Conservation (phyloP, 192 early-diverging fungal genomes). For the Entomortierella lignicola region DNA sequence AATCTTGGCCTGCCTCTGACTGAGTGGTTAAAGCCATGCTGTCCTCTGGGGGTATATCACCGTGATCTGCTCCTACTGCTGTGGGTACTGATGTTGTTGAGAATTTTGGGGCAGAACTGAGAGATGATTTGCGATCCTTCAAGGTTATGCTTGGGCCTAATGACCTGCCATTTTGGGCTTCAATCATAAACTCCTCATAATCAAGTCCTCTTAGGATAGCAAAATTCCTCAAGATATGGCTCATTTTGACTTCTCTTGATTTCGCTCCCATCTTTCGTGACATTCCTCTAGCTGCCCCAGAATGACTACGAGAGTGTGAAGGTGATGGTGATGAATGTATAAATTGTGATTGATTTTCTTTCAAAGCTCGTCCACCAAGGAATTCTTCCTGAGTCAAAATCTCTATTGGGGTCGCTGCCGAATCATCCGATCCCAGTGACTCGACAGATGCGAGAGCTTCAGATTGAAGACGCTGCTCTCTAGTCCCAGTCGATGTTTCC, state of each 20-base stretch:
- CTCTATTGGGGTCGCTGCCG: conserved; percentile 33
- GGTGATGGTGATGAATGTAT: background rate
- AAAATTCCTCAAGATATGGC: conserved; percentile 44
- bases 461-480: background rate
- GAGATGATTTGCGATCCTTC: conserved; percentile 9
- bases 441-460: conserved; percentile 16
- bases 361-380: conserved; percentile 15
- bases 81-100: background rate
- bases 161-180: background rate
- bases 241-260: conserved; percentile 46
- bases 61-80: background rate
- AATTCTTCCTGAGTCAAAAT: conserved; percentile 40
- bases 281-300: background rate
- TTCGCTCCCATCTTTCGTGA: conserved; percentile 7
- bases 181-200: conserved; percentile 24
- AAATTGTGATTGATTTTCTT: background rate
- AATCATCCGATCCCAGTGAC: conserved; percentile 21
- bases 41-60: conserved; percentile 21
- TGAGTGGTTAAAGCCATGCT: background rate
- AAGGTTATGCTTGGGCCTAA: background rate
- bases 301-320: background rate
- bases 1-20: background rate
- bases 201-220: conserved; percentile 34
- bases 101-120: background rate
- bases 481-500: too few relatives aligned